Evolutionary conservation across 2,329 filamentous ascomycete species (phyloP).

Genomic region (Gyromitra esculenta): DNA sequence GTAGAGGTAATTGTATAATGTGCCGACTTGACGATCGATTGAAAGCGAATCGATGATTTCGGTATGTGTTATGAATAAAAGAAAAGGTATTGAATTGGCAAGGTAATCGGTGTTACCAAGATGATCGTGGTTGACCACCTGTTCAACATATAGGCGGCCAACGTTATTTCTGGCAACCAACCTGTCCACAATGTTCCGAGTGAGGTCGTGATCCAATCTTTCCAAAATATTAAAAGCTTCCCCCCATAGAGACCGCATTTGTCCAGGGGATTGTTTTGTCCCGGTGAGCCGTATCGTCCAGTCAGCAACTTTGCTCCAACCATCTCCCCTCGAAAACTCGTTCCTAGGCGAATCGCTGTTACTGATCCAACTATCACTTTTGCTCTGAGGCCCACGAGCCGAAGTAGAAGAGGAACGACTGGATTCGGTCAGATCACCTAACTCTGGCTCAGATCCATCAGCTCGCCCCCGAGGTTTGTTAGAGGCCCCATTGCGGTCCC

Average conservation of each 20-base stretch:
- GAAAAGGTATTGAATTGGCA: conserved; percentile 59
- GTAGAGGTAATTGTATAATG: conserved; percentile 63
- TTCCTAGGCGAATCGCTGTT: not conserved
- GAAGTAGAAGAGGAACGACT: not conserved
- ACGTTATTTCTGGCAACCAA: conserved; percentile 24
- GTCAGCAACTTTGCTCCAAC: conserved; percentile 10
- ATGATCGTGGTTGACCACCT: conserved; percentile 21
- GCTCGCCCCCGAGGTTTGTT: not conserved
- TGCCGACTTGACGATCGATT: conserved; percentile 62
- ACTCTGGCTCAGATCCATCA: not conserved
- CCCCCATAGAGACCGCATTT: conserved; percentile 30
- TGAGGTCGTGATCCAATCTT: conserved; percentile 16
- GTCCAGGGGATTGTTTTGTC: not conserved
- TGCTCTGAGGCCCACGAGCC: not conserved
- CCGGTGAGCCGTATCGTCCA: conserved; percentile 7
- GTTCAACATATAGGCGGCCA: conserved; percentile 26
- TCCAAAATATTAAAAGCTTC: conserved; percentile 28
- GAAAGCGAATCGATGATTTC: conserved; percentile 62
- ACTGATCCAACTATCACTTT: not conserved
- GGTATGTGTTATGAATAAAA: conserved; percentile 61
- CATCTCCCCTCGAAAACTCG: not conserved
- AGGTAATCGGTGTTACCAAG: conserved; percentile 24
- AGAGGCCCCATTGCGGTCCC: not conserved
- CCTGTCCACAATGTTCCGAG: conserved; percentile 15
- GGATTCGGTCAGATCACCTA: not conserved